phyloP scores from a whole-genome alignment of 345 rosid species.

The Populus nigra region DNA sequence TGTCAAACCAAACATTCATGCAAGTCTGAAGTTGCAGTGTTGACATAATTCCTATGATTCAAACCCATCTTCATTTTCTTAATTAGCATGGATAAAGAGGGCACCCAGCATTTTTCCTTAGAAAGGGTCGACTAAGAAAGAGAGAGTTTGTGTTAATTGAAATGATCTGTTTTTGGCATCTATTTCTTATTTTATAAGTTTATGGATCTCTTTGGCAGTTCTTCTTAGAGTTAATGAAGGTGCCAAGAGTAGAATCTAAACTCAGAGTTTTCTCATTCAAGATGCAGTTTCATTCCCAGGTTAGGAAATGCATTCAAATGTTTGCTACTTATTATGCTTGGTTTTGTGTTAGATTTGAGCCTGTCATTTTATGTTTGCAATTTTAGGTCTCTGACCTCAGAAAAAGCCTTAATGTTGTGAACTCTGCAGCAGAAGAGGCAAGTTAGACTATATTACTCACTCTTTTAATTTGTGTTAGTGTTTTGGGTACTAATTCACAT shows the following conservation, averaged over 20 bases:
- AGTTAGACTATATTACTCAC: slow-evolving; percentile 17
- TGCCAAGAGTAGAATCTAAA: slow-evolving; percentile 86
- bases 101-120: background rate
- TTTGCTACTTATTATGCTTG: slow-evolving; percentile 3
- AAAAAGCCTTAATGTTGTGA: slow-evolving; percentile 62
- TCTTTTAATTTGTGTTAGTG: background rate
- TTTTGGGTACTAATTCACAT: slow-evolving; percentile 6
- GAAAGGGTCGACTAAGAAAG: background rate
- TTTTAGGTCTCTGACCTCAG: slow-evolving; percentile 75
- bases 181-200: slow-evolving; percentile 6
- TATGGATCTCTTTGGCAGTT: slow-evolving; percentile 52
- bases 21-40: background rate
- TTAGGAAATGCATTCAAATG: slow-evolving; percentile 26
- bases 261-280: slow-evolving; percentile 91
- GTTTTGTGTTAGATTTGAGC: slow-evolving; percentile 19
- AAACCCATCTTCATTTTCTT: background rate
- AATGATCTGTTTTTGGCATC: background rate
- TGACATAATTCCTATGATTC: background rate
- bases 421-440: slow-evolving; percentile 84
- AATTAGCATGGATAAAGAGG: background rate
- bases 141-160: background rate
- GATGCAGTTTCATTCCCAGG: slow-evolving; percentile 83
- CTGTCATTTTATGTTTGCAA: slow-evolving; percentile 5
- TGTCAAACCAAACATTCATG: background rate
- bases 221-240: slow-evolving; percentile 86